These are phyloP conservation scores for Heteromeles arbutifolia DNA, from an alignment of 306 rosid species.

Conservation along the genomic window DNA sequence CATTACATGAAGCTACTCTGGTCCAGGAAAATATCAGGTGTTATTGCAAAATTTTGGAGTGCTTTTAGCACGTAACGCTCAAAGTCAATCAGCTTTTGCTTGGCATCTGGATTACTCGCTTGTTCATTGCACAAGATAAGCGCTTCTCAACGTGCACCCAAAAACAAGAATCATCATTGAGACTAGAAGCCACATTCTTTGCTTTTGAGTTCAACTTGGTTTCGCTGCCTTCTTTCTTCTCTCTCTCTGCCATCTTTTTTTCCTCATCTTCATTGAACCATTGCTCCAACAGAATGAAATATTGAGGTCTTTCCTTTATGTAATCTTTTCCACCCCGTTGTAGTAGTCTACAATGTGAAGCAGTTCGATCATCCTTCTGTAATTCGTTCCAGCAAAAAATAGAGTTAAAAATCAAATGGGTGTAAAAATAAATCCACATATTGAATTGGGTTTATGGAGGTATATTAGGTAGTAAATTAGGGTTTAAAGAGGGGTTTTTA, in stretches of 20 bases:
- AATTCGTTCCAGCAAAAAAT: too few species aligned
- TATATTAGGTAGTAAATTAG: too few species aligned
- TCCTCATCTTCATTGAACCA: constrained; percentile 19
- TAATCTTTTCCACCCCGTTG: too few species aligned
- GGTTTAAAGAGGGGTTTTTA: too few species aligned
- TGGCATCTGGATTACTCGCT: constrained; percentile 5
- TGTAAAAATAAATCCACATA: too few species aligned
- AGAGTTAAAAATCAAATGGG: too few species aligned
- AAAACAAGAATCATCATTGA: constrained; percentile 65
- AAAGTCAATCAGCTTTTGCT: constrained; percentile 19
- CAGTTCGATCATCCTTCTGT: too few species aligned
- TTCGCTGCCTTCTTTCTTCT: too few species aligned
- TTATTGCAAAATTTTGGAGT: constrained; percentile 36
- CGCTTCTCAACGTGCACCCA: constrained; percentile 69
- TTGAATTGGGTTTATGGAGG: too few species aligned
- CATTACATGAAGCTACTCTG: constrained; percentile 52
- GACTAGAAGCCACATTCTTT: constrained; percentile 20
- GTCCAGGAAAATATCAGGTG: constrained; percentile 57
- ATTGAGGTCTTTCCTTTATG: too few species aligned
- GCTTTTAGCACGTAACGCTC: constrained; percentile 36
- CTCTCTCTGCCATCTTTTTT: background rate
- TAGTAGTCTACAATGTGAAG: too few species aligned
- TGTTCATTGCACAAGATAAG: constrained; percentile 10
- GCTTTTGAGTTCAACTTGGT: background rate
- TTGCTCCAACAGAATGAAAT: constrained; percentile 29